Percentiles rank a stretch among this genome's conserved stretches.
phyloP scores from a whole-genome alignment of 129 eudicot species.

The Ambrosia artemisiifolia region DNA sequence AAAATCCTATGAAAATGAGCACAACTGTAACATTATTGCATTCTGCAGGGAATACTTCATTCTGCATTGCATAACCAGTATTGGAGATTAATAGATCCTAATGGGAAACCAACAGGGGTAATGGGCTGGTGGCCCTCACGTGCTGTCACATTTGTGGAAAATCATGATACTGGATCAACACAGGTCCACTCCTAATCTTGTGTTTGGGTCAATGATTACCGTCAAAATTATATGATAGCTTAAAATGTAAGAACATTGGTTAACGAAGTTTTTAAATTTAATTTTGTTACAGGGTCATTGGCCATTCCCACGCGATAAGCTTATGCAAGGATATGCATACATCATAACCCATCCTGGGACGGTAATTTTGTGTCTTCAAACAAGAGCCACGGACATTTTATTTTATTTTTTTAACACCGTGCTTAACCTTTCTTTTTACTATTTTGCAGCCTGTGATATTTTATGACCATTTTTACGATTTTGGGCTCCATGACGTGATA shows the following conservation, averaged over 20 bases:
- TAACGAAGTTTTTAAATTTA: not conserved
- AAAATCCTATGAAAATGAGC: not conserved
- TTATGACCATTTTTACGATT: conserved; percentile 64
- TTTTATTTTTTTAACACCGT: not conserved
- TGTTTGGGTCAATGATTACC: conserved; percentile 1
- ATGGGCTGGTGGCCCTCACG: conserved; percentile 88
- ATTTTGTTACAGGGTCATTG: conserved; percentile 58
- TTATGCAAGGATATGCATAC: conserved; percentile 70
- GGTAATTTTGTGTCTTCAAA: conserved; percentile 19
- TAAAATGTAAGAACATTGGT: conserved; percentile 6
- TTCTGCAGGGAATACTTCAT: conserved; percentile 59
- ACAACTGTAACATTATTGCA: not conserved
- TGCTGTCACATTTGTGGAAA: conserved; percentile 68
- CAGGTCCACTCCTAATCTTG: conserved; percentile 39
- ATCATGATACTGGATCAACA: conserved; percentile 79
- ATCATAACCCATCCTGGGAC: conserved; percentile 71
- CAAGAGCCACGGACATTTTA: not conserved
- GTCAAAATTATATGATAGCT: not conserved
- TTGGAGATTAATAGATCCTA: conserved; percentile 68
- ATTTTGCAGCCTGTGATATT: conserved; percentile 54
- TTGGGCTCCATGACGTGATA: conserved; percentile 50
- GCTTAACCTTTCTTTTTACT: not conserved
- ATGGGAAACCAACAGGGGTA: conserved; percentile 69
- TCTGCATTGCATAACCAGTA: conserved; percentile 62
- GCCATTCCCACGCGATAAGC: conserved; percentile 70